Evolutionary conservation across 345 rosid species (phyloP), one percentile per base, ranked within the genome.

Genomic region (Arabidopsis suecica): DNA sequence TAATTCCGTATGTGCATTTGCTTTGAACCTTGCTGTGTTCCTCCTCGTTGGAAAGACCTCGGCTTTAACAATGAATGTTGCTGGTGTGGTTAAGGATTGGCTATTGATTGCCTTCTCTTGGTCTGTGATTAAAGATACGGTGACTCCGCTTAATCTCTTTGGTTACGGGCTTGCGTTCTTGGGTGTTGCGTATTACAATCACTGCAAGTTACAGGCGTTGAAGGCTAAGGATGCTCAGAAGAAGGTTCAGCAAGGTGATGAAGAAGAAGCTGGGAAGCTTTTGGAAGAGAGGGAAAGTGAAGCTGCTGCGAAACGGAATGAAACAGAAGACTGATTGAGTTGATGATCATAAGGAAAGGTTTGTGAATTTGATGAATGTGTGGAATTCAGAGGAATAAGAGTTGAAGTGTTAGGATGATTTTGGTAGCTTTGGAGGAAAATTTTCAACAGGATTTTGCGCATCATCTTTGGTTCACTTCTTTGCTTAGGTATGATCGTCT

Each of bases 51-150:
- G 98, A 5, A 94, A 94, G 78, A 94, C 98, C 11, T 94, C 98
- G 0, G 98, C 98, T 10, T 78, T 94, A 79, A 91, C 98, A 4
- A 94, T 94, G 98, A 94, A 94, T 76, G 98, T 94, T 44, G 98
- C 98, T 42, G 98, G 98, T 53, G 97, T 93, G 6, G 98, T 93
- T 2, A 93, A 93, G 81, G 98, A 93, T 69, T 93, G 97, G 98
- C 65, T 94, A 13, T 77, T 94, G 87, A 94, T 94, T 22, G 98
- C 98, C 0, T 94, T 94, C 73, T 94, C 98, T 0, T 94, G 98
- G 98, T 93, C 98, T 0, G 94, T 93, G 54, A 93, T 93, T 28
- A 91, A 94, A 88, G 98, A 94, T 61, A 94, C 97, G 0, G 98
- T 94, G 5, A 94, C 98, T 7, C 96, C 95, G 0, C 65, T 94